These are phyloP conservation scores for Turnera subulata DNA, from an alignment of 345 rosid genomes.

Conservation along the genomic window DNA sequence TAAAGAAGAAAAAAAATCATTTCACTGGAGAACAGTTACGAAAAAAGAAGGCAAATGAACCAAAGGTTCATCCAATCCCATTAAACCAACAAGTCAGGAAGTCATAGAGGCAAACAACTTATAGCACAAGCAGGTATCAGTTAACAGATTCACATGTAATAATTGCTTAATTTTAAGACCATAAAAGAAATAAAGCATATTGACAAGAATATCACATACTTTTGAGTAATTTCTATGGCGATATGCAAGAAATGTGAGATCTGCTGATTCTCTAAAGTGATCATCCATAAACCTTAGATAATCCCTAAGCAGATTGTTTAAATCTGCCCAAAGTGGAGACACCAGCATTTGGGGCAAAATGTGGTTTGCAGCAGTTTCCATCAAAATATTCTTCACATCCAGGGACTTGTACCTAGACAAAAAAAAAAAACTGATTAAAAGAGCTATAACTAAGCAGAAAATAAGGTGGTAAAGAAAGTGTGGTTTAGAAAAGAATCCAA, in stretches of 20 bases:
- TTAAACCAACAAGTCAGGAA: no score
- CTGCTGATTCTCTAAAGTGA: constrained; percentile 93
- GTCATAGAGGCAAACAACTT: no score
- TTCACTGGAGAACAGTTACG: no score
- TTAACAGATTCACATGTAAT: no score
- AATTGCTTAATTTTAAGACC: background rate
- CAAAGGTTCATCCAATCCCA: no score
- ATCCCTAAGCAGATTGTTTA: constrained; percentile 68
- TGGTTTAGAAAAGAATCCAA: background rate
- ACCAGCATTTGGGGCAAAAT: constrained; percentile 76
- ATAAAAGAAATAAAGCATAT: background rate
- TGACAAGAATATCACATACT: constrained; percentile 37
- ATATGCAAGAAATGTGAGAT: constrained; percentile 94
- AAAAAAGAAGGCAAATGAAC: no score
- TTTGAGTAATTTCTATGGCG: constrained; percentile 97
- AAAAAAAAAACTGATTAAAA: background rate
- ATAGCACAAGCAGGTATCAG: no score
- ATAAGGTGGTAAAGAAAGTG: background rate
- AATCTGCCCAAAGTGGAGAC: constrained; percentile 80
- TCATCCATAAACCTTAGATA: constrained; percentile 98
- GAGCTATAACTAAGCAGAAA: background rate
- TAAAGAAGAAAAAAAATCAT: no score
- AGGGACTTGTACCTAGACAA: constrained; percentile 77
- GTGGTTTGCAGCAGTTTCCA: constrained; percentile 86
- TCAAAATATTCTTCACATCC: constrained; percentile 95